phyloP scores from a whole-genome alignment of 2,329 filamentous ascomycete species.

The Ophiostoma tasmaniense region DNA sequence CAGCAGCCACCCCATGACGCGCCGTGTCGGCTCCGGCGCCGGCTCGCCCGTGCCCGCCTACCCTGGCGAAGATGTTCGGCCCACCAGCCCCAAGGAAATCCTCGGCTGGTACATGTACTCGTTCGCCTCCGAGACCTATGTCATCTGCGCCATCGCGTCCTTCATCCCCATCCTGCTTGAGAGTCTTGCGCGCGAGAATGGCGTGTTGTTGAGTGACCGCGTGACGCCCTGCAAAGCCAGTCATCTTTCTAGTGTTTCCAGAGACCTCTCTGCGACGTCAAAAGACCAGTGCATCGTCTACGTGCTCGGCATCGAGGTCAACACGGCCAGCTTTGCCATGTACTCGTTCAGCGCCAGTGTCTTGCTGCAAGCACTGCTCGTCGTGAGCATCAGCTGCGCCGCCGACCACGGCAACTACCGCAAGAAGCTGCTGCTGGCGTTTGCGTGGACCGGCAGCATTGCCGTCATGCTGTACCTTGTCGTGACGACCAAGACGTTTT shows the following conservation, averaged over 20 bases:
- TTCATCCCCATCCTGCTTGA: conserved; percentile 96
- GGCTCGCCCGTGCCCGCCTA: conserved; percentile 41
- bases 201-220: conserved; percentile 72
- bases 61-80: conserved; percentile 75
- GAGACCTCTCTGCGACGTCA: background rate
- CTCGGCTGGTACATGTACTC: conserved; percentile 93
- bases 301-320: conserved; percentile 76
- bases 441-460: conserved; percentile 72
- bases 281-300: conserved; percentile 69
- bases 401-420: conserved; percentile 90
- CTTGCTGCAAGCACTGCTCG: conserved; percentile 75
- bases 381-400: conserved; percentile 92
- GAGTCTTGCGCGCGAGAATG: conserved; percentile 84
- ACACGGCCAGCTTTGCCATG: conserved; percentile 93
- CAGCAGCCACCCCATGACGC: conserved; percentile 10
- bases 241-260: conserved; percentile 28
- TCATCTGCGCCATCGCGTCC: conserved; percentile 72
- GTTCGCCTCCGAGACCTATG: conserved; percentile 93
- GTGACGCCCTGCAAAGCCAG: conserved; percentile 64
- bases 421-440: conserved; percentile 77
- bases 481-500: conserved; percentile 63
- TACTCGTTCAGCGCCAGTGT: conserved; percentile 96
- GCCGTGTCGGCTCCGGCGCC: conserved; percentile 24
- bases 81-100: conserved; percentile 80
- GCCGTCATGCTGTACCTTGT: conserved; percentile 85